These are phyloP conservation scores for Papiliotrema fonsecae DNA, from an alignment of 1,284 basidiomycete genomes.

Conservation along the genomic window DNA sequence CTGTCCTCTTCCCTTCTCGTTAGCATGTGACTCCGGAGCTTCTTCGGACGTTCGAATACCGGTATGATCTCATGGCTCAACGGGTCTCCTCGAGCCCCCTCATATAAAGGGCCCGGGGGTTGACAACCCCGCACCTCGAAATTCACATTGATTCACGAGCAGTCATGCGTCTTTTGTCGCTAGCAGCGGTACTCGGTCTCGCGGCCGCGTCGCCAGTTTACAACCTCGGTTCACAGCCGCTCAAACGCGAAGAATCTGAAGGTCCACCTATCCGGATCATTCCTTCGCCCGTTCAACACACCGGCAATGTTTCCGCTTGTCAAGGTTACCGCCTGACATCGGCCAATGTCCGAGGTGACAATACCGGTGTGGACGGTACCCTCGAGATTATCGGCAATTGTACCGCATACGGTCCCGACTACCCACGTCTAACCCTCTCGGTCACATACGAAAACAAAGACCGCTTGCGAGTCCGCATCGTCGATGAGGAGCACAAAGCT, in stretches of 20 bases:
- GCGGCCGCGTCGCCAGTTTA: background rate
- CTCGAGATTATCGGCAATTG: slow-evolving; percentile 50
- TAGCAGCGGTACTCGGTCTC: background rate
- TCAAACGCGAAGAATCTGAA: background rate
- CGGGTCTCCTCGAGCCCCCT: too few relatives aligned
- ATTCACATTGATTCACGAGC: too few relatives aligned
- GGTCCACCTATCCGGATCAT: slow-evolving; percentile 17
- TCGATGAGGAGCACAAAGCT: slow-evolving; percentile 55
- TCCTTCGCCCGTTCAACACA: slow-evolving; percentile 23
- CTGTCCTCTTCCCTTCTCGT: too few relatives aligned
- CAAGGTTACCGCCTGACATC: slow-evolving; percentile 23
- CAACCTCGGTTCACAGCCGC: background rate
- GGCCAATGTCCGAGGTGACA: slow-evolving; percentile 2
- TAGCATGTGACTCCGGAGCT: too few relatives aligned
- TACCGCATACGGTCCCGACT: slow-evolving; percentile 66
- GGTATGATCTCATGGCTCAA: too few relatives aligned
- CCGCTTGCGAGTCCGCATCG: slow-evolving; percentile 64
- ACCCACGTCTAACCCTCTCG: slow-evolving; percentile 57
- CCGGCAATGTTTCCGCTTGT: slow-evolving; percentile 20
- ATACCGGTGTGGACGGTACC: slow-evolving; percentile 17
- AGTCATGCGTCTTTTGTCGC: background rate
- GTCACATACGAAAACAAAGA: slow-evolving; percentile 24
- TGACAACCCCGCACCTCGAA: too few relatives aligned
- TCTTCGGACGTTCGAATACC: too few relatives aligned
- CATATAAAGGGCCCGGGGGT: too few relatives aligned